Evolutionary conservation across 805 yeast species (phyloP).

Genomic region (Kazachstania kunashirensis): DNA sequence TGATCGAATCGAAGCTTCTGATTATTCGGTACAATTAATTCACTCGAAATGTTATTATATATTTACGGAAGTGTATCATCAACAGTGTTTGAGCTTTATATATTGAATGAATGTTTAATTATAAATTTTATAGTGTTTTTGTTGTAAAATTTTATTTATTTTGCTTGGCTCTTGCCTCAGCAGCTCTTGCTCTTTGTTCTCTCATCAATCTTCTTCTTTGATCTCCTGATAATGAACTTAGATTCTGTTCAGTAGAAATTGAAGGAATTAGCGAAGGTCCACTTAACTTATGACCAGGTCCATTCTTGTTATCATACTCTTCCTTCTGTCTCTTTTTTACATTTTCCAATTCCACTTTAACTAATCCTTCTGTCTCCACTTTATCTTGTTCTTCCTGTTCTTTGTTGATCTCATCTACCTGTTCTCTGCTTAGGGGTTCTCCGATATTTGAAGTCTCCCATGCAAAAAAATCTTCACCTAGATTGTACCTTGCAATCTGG

Average conservation of each 20-base stretch:
- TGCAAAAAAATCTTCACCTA: slow-evolving; percentile 63
- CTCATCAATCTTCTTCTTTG: slow-evolving; percentile 76
- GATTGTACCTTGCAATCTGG: slow-evolving; percentile 52
- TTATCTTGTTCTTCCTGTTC: slow-evolving; percentile 32
- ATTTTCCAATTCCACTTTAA: slow-evolving; percentile 19
- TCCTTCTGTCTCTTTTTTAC: slow-evolving; percentile 22
- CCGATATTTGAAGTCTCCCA: slow-evolving; percentile 67
- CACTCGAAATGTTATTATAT: too few species aligned
- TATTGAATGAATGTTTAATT: neutral
- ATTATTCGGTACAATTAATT: too few species aligned
- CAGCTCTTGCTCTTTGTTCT: slow-evolving; percentile 93
- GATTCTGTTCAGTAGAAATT: slow-evolving; percentile 30
- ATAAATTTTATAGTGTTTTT: neutral
- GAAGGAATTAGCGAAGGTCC: slow-evolving; percentile 8
- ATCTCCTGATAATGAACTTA: slow-evolving; percentile 58
- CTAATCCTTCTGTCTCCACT: slow-evolving; percentile 30
- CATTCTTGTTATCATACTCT: slow-evolving; percentile 19
- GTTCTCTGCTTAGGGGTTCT: slow-evolving; percentile 45
- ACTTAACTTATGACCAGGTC: slow-evolving; percentile 31
- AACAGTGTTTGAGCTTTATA: neutral
- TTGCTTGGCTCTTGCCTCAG: slow-evolving; percentile 62
- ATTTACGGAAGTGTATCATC: too few species aligned
- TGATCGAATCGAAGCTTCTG: too few species aligned
- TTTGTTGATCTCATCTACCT: slow-evolving; percentile 38
- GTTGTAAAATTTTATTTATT: slow-evolving; percentile 1